These are phyloP conservation scores for Rhododendron henanense DNA, from an alignment of 148 eudicot species.

Conservation along the genomic window DNA sequence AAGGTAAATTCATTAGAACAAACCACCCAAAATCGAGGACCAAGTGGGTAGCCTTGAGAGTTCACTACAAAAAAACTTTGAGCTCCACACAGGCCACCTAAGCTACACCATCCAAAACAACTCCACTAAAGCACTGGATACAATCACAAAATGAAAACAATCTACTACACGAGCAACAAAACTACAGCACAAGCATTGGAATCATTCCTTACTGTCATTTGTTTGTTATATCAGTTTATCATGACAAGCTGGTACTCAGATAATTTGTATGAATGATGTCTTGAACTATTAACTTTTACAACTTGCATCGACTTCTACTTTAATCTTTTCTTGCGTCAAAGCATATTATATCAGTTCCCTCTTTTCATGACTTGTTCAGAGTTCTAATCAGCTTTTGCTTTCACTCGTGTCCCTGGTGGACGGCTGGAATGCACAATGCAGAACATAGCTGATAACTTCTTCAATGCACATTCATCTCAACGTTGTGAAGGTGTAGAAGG, in stretches of 20 bases:
- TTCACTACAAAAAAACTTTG: too few species aligned
- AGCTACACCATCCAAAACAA: too few species aligned
- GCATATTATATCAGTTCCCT: not conserved
- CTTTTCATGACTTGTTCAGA: conserved; percentile 5
- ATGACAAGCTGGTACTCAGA: not conserved
- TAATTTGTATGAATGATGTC: not conserved
- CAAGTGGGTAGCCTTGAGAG: too few species aligned
- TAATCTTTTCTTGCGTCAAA: too few species aligned
- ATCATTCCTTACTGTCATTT: not conserved
- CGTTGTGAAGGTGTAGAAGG: conserved; percentile 67
- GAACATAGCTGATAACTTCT: conserved; percentile 82
- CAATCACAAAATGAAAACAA: too few species aligned
- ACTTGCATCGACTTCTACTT: not conserved
- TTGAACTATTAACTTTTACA: not conserved
- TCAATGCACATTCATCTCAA: conserved; percentile 55
- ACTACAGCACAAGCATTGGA: too few species aligned
- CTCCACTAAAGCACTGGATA: too few species aligned
- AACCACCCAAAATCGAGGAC: too few species aligned
- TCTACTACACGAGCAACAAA: too few species aligned
- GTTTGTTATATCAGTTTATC: not conserved
- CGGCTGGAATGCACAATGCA: conserved; percentile 99
- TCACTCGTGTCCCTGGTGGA: conserved; percentile 73
- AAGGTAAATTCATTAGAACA: too few species aligned
- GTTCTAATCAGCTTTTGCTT: conserved; percentile 18
- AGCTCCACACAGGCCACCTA: too few species aligned